These are phyloP conservation scores for Aristolochia californica DNA, from an alignment of 164 flowering plant species.

Conservation along the genomic window DNA sequence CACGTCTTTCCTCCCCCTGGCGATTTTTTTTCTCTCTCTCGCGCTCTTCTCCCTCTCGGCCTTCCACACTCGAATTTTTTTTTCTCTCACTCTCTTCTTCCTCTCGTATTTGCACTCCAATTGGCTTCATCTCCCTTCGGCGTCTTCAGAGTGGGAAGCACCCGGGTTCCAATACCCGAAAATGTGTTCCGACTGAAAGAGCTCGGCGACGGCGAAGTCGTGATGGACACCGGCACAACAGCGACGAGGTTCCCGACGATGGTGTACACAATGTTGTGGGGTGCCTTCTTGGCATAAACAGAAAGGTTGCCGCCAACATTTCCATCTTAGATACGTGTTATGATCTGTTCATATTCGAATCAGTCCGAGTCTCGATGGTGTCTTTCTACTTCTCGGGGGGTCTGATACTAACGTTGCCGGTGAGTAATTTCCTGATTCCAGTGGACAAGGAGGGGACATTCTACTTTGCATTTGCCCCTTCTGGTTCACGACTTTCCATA, in stretches of 20 bases:
- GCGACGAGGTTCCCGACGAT: conserved; percentile 59
- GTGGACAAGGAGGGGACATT: conserved; percentile 75
- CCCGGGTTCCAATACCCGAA: conserved; percentile 41
- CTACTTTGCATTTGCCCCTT: conserved; percentile 87
- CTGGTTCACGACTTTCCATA: conserved; percentile 62
- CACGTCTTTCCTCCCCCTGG: too few relatives aligned
- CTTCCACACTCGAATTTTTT: too few relatives aligned
- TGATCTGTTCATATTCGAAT: conserved; percentile 41
- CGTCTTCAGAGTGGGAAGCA: conserved; percentile 85
- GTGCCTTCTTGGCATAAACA: conserved; percentile 43
- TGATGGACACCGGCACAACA: conserved; percentile 93
- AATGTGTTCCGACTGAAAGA: conserved; percentile 34
- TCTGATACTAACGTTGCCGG: conserved; percentile 67
- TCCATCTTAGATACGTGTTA: conserved; percentile 92
- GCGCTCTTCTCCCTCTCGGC: too few relatives aligned
- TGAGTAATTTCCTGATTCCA: conserved; percentile 74
- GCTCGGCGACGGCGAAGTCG: conserved; percentile 62
- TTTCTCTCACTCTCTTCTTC: too few relatives aligned
- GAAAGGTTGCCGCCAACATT: conserved; percentile 33
- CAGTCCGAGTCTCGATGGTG: conserved; percentile 80
- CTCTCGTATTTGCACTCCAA: too few relatives aligned
- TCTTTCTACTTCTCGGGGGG: conserved; percentile 75
- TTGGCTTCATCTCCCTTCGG: too few relatives aligned
- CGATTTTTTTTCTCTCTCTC: too few relatives aligned
- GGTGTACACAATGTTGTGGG: conserved; percentile 62